Percentiles rank a stretch among this genome's conserved stretches.
phyloP scores from a whole-genome alignment of 2,329 filamentous ascomycete species.

The Madurella mycetomatis region DNA sequence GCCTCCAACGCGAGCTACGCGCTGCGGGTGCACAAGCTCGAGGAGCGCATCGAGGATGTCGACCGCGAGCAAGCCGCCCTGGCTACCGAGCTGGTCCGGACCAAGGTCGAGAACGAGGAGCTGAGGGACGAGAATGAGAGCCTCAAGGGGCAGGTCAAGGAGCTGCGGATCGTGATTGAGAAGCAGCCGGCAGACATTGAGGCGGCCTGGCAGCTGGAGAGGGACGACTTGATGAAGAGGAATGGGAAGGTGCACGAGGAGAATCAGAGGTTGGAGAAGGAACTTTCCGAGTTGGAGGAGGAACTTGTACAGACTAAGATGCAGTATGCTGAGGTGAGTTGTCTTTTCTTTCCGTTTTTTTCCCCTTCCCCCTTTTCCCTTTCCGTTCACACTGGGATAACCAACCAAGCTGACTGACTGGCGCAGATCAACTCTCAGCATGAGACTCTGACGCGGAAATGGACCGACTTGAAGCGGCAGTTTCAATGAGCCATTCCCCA shows the following conservation, averaged over 20 bases:
- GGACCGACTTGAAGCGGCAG: conserved; percentile 65
- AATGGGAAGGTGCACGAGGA: conserved; percentile 93
- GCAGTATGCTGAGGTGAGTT: conserved; percentile 84
- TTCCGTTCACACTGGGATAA: neutral
- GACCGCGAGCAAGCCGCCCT: conserved; percentile 88
- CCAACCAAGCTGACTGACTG: neutral
- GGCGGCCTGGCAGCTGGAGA: conserved; percentile 72
- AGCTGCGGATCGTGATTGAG: conserved; percentile 82
- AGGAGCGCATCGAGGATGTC: conserved; percentile 81
- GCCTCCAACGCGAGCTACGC: conserved; percentile 62
- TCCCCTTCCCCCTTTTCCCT: too few relatives aligned
- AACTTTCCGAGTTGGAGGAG: conserved; percentile 87
- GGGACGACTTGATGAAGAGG: conserved; percentile 85
- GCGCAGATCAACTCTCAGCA: conserved; percentile 57
- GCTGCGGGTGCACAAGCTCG: conserved; percentile 75
- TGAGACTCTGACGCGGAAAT: conserved; percentile 70
- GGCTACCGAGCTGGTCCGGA: conserved; percentile 84
- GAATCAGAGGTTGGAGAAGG: conserved; percentile 82
- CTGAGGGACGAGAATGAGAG: conserved; percentile 86
- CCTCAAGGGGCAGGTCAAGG: conserved; percentile 75
- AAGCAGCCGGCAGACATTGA: conserved; percentile 88
- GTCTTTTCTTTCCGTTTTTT: neutral
- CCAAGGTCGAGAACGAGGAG: conserved; percentile 90
- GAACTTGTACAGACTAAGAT: conserved; percentile 91
- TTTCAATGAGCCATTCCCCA: conserved; percentile 31